Evolutionary conservation across 257 asterid genomes (phyloP).

Genomic region (Apocynum venetum): DNA sequence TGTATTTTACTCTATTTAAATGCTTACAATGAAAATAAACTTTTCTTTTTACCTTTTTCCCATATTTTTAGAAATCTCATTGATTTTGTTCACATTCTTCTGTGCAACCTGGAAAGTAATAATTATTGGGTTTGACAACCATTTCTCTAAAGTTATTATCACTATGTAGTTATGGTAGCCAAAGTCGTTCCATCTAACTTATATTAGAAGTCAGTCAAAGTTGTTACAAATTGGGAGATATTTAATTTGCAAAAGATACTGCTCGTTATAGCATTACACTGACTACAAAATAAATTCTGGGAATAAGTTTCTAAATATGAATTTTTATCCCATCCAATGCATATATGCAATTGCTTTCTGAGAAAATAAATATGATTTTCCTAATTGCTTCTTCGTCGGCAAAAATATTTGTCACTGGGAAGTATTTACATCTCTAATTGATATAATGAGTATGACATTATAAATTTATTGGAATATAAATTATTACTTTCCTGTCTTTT

Average conservation of each 20-base stretch:
- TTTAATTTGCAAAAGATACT: neutral
- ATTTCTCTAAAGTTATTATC: neutral
- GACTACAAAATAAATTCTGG: neutral
- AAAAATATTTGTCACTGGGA: neutral
- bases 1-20: no score
- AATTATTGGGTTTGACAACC: neutral
- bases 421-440: neutral
- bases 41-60: neutral
- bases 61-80: neutral
- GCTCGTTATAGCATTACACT: neutral
- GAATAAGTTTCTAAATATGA: neutral
- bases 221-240: neutral
- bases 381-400: neutral
- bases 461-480: neutral
- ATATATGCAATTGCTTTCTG: neutral
- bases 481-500: neutral
- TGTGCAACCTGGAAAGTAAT: neutral
- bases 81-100: neutral
- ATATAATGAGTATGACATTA: neutral
- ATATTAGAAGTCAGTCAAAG: neutral
- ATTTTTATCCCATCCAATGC: neutral
- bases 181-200: neutral
- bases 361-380: neutral
- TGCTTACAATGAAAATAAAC: neutral
- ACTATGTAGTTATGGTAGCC: neutral